phyloP scores from a whole-genome alignment of 2,329 filamentous ascomycete species.

The Colletotrichum plurivorum region DNA sequence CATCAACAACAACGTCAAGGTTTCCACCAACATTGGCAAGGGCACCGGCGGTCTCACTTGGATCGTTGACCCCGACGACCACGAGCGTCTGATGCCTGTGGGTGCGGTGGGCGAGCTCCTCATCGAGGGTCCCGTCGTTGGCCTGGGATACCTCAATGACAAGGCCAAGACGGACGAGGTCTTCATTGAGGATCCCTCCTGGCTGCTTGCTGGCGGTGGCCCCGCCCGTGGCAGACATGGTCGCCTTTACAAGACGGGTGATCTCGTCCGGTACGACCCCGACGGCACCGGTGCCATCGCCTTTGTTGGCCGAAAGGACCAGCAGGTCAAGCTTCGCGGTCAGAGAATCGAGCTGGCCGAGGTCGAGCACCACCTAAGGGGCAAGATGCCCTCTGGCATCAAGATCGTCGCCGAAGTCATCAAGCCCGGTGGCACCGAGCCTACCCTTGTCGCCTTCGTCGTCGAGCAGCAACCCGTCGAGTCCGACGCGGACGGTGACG shows the following conservation, averaged over 20 bases:
- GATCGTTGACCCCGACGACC: constrained; percentile 65
- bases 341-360: constrained; percentile 74
- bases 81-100: constrained; percentile 61
- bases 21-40: constrained; percentile 61
- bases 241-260: constrained; percentile 72
- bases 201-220: constrained; percentile 62
- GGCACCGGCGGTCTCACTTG: constrained; percentile 64
- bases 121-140: constrained; percentile 72
- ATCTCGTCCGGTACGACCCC: constrained; percentile 67
- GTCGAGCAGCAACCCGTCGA: constrained; percentile 50
- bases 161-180: constrained; percentile 68
- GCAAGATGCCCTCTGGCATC: constrained; percentile 58
- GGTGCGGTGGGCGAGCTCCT: constrained; percentile 67
- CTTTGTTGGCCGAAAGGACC: constrained; percentile 75
- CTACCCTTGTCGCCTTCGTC: constrained; percentile 62
- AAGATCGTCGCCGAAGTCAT: constrained; percentile 65
- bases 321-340: constrained; percentile 78
- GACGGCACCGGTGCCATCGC: constrained; percentile 68
- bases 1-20: constrained; percentile 60
- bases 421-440: constrained; percentile 58
- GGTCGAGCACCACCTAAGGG: constrained; percentile 64
- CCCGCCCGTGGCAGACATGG: constrained; percentile 55
- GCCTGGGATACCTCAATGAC: constrained; percentile 73
- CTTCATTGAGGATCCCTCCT: constrained; percentile 70
- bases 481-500: constrained; percentile 36